Conservation (phyloP, 2,329 filamentous ascomycete species). For the Mycosphaerelloides madeirae region DNA sequence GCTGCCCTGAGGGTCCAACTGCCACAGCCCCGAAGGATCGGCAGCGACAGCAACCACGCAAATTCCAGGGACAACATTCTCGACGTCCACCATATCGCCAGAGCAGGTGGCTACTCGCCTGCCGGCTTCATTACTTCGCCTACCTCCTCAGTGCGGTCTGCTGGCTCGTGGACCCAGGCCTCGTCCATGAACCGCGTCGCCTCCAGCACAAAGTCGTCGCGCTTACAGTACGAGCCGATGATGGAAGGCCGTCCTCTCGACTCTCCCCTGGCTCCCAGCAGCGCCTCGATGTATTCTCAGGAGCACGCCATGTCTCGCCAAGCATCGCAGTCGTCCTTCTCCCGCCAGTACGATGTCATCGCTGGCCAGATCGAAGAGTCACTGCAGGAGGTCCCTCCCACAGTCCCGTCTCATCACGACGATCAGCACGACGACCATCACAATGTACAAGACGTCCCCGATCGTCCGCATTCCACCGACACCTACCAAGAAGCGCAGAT, state of each 20-base stretch:
- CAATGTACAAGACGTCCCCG: slow-evolving; percentile 23
- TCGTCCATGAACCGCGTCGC: slow-evolving; percentile 30
- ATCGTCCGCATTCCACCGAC: slow-evolving; percentile 50
- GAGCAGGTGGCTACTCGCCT: slow-evolving; percentile 66
- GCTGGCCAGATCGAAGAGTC: slow-evolving; percentile 28
- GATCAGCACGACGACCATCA: slow-evolving; percentile 12
- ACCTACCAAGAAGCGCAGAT: slow-evolving; percentile 62
- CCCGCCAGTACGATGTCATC: slow-evolving; percentile 27
- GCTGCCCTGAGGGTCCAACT: slow-evolving; percentile 13
- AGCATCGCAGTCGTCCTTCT: slow-evolving; percentile 24
- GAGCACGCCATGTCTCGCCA: slow-evolving; percentile 23
- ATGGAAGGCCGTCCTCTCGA: slow-evolving; percentile 34
- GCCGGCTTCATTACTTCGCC: slow-evolving; percentile 65
- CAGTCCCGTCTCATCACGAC: slow-evolving; percentile 22
- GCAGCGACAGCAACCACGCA: slow-evolving; percentile 45
- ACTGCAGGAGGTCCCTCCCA: slow-evolving; percentile 24
- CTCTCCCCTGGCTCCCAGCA: slow-evolving; percentile 30
- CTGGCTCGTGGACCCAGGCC: slow-evolving; percentile 39
- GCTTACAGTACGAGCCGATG: slow-evolving; percentile 36
- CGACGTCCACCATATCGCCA: slow-evolving; percentile 62
- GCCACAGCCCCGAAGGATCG: slow-evolving; percentile 5
- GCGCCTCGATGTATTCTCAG: slow-evolving; percentile 17
- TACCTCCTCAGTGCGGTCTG: slow-evolving; percentile 53
- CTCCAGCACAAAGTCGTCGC: slow-evolving; percentile 39
- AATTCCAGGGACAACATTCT: slow-evolving; percentile 45